A percentile compares a stretch with the other conserved stretches of the same genome.
Conservation (phyloP, 495 filamentous ascomycete species). For the Xylaria longipes region DNA sequence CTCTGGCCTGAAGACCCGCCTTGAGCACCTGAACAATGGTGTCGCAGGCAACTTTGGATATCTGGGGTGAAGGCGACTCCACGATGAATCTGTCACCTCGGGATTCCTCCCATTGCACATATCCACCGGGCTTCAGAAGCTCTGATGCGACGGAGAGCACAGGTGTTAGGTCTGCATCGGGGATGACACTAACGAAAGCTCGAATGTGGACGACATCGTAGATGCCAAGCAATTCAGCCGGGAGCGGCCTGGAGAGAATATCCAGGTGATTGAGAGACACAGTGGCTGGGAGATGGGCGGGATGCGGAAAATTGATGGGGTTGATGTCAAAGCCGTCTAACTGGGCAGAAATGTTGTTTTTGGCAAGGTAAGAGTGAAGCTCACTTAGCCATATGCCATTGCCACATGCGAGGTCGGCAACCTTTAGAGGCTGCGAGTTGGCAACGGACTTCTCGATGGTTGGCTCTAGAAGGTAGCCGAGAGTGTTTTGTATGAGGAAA, state of each 20-base stretch:
- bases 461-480: conserved; percentile 30
- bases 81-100: conserved; percentile 28
- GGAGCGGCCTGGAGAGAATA: conserved; percentile 42
- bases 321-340: conserved; percentile 51
- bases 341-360: conserved; percentile 31
- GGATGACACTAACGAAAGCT: conserved; percentile 42
- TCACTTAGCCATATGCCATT: conserved; percentile 32
- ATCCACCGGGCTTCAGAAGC: conserved; percentile 41
- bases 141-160: conserved; percentile 34
- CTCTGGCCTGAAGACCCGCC: conserved; percentile 6
- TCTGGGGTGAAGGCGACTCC: conserved; percentile 25
- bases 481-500: conserved; percentile 33
- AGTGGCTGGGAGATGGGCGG: conserved; percentile 37
- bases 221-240: conserved; percentile 35
- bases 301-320: conserved; percentile 40
- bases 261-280: conserved; percentile 43
- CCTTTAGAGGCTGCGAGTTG: conserved; percentile 20
- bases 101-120: conserved; percentile 43
- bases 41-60: conserved; percentile 25
- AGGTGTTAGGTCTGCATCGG: conserved; percentile 31
- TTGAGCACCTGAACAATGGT: conserved; percentile 28
- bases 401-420: conserved; percentile 37
- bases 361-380: conserved; percentile 26
- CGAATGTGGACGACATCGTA: conserved; percentile 52
- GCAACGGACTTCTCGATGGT: conserved; percentile 11